Base-by-base conservation (phyloP, 2,329 filamentous ascomycete genomes). In the Talaromyces amestolkiae region DNA sequence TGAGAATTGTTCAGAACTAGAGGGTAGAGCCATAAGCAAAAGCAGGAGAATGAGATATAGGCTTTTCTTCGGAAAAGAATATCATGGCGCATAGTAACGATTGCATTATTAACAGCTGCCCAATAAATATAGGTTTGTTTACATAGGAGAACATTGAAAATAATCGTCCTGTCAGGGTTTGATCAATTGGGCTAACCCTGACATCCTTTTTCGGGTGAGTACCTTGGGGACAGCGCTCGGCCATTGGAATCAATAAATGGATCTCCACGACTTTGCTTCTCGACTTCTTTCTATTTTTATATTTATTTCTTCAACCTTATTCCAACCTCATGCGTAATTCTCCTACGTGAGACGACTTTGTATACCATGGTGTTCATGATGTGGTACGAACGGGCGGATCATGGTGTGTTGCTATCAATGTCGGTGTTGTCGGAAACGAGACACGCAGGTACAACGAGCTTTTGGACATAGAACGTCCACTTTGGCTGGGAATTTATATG, bases 301-400 rank as follows among this genome's bases (percentile, higher is more conserved):
- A 33, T 33, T 15, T 60, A 43, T 15, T 47, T 61, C 17, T 61
- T 49, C 41, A 49, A 61, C 43, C 27, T 61, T 51, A 61, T 61
- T 51, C 15, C 45, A 47, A 61, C 59, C 43, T 61, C 59, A 7
- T 22, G 17, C 8, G 35, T 22, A 3, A 7, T 60, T 60, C n/a
- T 60, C 24, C 8, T 33, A 1, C 5, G 19, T 27, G 54, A 24
- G 54, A 39, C 17, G 24, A 60, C 27, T 22, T 45, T 37, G 24
- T 35, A 51, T 61, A 15, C 19, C 19, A 24, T 35, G 22, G 17
- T 37, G 35, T 61, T 24, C 43, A 17, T 22, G 24, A 33, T 24
- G 33, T 61, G 19, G 33, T 31, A 24, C 41, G 17, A 49, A 13
- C 17, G 15, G 13, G 4, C 27, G 17, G 17, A 51, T 24, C 43